phyloP scores from a whole-genome alignment of 1,139 yeast genomes.

The Arxiozyma telluris region DNA sequence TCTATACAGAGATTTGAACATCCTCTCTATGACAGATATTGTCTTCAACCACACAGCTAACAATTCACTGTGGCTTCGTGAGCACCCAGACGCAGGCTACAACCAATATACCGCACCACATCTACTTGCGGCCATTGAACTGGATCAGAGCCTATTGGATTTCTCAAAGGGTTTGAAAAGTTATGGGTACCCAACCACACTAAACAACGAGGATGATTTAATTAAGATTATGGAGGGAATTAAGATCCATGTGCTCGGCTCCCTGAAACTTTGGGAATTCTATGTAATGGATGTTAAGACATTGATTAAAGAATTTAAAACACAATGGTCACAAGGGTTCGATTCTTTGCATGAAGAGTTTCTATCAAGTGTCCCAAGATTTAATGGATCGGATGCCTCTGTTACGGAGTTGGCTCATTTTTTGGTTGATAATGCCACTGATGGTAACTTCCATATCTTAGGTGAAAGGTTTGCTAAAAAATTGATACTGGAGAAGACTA shows the following conservation, averaged over 20 bases:
- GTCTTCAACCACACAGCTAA: constrained; percentile 94
- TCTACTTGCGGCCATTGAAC: constrained; percentile 69
- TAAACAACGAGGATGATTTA: constrained; percentile 47
- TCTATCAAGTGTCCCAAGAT: constrained; percentile 6
- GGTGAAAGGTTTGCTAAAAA: constrained; percentile 45
- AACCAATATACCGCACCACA: constrained; percentile 84
- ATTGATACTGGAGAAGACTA: constrained; percentile 44
- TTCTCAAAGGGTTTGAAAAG: constrained; percentile 49
- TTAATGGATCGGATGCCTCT: constrained; percentile 13
- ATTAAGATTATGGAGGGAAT: constrained; percentile 56
- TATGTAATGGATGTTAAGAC: constrained; percentile 56
- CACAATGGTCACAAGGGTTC: constrained; percentile 15
- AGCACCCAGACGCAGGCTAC: constrained; percentile 88
- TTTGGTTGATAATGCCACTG: constrained; percentile 39
- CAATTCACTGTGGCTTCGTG: constrained; percentile 75
- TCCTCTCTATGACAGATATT: constrained; percentile 79
- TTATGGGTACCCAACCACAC: constrained; percentile 51
- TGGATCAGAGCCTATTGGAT: constrained; percentile 59
- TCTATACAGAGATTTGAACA: constrained; percentile 47
- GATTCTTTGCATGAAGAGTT: neutral
- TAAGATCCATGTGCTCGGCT: constrained; percentile 54
- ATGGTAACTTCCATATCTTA: constrained; percentile 36
- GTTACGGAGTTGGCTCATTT: constrained; percentile 43
- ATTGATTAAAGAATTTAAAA: constrained; percentile 27
- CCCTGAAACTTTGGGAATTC: constrained; percentile 75